phyloP scores from a whole-genome alignment of 176 grass and related monocot genomes.

The Oryza longistaminata region DNA sequence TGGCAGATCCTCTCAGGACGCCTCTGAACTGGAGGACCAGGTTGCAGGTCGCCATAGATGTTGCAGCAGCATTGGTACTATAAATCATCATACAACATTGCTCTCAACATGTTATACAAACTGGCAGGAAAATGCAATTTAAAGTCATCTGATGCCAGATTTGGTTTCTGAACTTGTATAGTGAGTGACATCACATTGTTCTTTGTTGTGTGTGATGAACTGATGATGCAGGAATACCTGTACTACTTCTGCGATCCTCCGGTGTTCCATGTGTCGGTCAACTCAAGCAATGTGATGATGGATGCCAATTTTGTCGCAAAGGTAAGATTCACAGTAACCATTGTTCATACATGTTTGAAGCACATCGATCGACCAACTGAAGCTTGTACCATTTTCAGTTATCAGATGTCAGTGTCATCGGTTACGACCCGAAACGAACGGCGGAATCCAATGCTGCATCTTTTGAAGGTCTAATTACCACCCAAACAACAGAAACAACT shows the following conservation, averaged over 20 bases:
- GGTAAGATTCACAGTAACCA: slow-evolving; percentile 34
- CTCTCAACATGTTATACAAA: not conserved
- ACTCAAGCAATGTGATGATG: slow-evolving; percentile 71
- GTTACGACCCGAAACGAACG: slow-evolving; percentile 18
- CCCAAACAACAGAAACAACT: not conserved
- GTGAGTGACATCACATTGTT: not conserved
- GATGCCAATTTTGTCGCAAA: slow-evolving; percentile 69
- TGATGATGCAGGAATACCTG: slow-evolving; percentile 85
- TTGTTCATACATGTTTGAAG: not conserved
- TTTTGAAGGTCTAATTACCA: slow-evolving; percentile 46
- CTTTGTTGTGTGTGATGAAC: slow-evolving; percentile 10
- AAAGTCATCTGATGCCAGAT: not conserved
- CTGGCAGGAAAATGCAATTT: not conserved
- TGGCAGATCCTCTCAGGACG: slow-evolving; percentile 81
- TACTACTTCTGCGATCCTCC: slow-evolving; percentile 90
- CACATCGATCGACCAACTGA: not conserved
- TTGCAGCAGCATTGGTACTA: slow-evolving; percentile 89
- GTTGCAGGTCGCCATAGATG: slow-evolving; percentile 81
- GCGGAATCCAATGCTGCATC: slow-evolving; percentile 18
- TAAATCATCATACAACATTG: not conserved
- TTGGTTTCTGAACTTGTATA: slow-evolving; percentile 25
- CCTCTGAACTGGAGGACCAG: slow-evolving; percentile 86
- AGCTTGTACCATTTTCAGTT: slow-evolving; percentile 49
- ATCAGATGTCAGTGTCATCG: slow-evolving; percentile 56
- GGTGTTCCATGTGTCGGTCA: slow-evolving; percentile 69